phyloP scores from a whole-genome alignment of 352 stramenopile genomes.

The Thalassiosira mediterranea region DNA sequence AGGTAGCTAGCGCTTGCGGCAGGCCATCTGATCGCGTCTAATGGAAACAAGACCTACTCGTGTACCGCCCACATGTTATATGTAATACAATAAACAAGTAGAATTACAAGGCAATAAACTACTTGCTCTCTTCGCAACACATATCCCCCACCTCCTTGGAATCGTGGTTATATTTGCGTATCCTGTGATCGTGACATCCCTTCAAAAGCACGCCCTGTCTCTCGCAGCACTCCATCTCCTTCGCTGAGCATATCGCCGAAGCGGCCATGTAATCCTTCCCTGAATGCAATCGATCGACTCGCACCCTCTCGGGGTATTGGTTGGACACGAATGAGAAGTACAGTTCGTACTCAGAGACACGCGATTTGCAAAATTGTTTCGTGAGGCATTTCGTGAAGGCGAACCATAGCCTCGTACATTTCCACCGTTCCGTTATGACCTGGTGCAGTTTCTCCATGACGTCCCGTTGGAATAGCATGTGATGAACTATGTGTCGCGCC shows the following conservation, averaged over 20 bases:
- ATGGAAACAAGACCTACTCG: background rate
- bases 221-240: constrained; percentile 43
- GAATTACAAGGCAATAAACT: background rate
- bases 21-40: too few species aligned
- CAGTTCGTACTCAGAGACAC: constrained; percentile 47
- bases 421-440: constrained; percentile 21
- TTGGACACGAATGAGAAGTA: constrained; percentile 35
- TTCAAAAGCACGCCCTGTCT: constrained; percentile 39
- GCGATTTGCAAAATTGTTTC: constrained; percentile 19
- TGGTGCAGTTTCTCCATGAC: constrained; percentile 43
- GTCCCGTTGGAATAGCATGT: constrained; percentile 55
- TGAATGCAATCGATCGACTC: constrained; percentile 17
- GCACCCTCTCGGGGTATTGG: constrained; percentile 37
- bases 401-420: constrained; percentile 19
- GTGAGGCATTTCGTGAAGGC: constrained; percentile 22
- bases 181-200: constrained; percentile 52
- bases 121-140: constrained; percentile 36
- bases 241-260: constrained; percentile 28
- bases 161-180: constrained; percentile 13
- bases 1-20: too few species aligned
- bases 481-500: constrained; percentile 40
- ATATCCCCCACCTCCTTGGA: constrained; percentile 12
- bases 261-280: constrained; percentile 20
- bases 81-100: background rate
- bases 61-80: background rate